Evolutionary conservation across 129 eudicot species (phyloP), one percentile per base, ranked within the genome.

Genomic region (Ambrosia trifida): DNA sequence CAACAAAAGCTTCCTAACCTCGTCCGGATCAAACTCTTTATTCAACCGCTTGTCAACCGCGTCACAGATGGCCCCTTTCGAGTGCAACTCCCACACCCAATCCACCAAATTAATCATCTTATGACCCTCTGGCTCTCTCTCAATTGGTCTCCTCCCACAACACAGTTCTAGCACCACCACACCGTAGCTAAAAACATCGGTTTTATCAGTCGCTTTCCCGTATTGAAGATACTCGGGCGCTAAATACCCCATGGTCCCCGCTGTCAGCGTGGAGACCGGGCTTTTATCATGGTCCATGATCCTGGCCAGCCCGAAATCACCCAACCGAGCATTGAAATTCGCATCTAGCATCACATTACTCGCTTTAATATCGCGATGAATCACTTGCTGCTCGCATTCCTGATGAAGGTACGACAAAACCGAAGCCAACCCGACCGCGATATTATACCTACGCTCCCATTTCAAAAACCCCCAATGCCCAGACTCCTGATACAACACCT

Each of bases 201-300:
- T 89, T 63, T 89, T 93, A 28, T 89, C 96, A 1, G 96, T 93
- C 4, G 98, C 98, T 69, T 75, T 87, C 3, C 98, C 96, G 28
- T 86, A 87, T 60, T 93, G 98, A 40, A 89, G 95, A 60, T 93
- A 93, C 80, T 93, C 98, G 0, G 98, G 98, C 3, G 98, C 96
- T 16, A 93, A 72, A 46, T 93, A 93, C 8, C 98, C 98, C 96
- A 93, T 83, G 19, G 98, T 93, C 13, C 98, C 98, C 1, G 98
- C 98, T 2, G 96, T 89, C n/a, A 89, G 75, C 1, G 98, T 93
- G 14, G 98, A 85, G 10, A 89, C 96, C 1, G 96, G 98, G 65
- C 96, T 93, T 69, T 87, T 89, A 17, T 82, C 91, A 41, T 89
- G 96, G 69, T 93, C 98, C 96, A 85, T 85, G 14, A 93, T 85